A percentile compares a stretch with the other conserved stretches of the same genome.
Evolutionary conservation across 2,329 filamentous ascomycete species (phyloP).

Genomic region (Fusarium metavorans): DNA sequence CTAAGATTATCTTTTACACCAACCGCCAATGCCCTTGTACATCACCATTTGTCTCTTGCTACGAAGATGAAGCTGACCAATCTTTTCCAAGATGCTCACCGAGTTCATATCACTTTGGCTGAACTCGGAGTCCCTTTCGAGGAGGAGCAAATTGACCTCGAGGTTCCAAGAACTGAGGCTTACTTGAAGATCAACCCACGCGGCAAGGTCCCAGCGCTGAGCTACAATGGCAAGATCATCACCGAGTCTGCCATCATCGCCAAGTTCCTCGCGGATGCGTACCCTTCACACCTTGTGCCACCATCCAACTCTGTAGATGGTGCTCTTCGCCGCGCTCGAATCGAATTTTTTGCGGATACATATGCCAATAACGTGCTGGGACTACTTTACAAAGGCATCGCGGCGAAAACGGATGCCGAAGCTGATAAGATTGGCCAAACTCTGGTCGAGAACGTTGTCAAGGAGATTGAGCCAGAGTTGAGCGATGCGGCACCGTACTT

Average conservation of each 20-base stretch:
- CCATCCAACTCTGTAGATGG: background rate
- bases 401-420: background rate
- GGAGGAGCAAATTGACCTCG: background rate
- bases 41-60: background rate
- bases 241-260: conserved; percentile 35
- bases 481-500: background rate
- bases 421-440: background rate
- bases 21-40: background rate
- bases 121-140: background rate
- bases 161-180: conserved; percentile 49
- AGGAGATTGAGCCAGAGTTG: background rate
- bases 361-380: background rate
- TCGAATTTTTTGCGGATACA: conserved; percentile 12
- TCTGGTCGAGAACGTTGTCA: background rate
- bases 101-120: background rate
- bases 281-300: background rate
- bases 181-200: conserved; percentile 11
- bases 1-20: background rate
- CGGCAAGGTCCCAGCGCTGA: background rate
- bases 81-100: background rate
- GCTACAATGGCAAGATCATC: background rate
- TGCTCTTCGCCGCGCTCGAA: conserved; percentile 1
- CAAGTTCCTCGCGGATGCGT: conserved; percentile 6
- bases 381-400: background rate
- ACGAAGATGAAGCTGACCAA: background rate